Conservation (phyloP, 495 filamentous ascomycete species). For the Penicillium lividum region DNA sequence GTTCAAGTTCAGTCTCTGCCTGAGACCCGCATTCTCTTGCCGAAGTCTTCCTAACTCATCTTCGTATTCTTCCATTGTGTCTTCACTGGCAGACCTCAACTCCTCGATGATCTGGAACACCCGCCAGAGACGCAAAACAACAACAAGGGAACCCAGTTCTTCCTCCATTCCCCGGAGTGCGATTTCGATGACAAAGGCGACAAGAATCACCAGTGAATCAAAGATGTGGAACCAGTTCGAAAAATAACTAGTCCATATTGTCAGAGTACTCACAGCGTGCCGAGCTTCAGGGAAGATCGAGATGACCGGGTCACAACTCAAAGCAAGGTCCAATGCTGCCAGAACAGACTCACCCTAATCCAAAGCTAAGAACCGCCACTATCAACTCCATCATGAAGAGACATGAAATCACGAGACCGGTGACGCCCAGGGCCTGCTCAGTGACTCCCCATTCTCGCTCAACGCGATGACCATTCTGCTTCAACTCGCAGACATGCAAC, state of each 20-base stretch:
- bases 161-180: slow-evolving; percentile 56
- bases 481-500: slow-evolving; percentile 59
- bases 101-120: slow-evolving; percentile 70
- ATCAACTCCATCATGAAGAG: slow-evolving; percentile 63
- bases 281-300: neutral
- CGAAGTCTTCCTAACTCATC: slow-evolving; percentile 44
- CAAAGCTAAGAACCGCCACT: slow-evolving; percentile 58
- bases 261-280: slow-evolving; percentile 1
- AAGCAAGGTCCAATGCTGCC: neutral
- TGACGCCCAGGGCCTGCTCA: slow-evolving; percentile 40
- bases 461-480: slow-evolving; percentile 16
- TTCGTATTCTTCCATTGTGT: slow-evolving; percentile 51
- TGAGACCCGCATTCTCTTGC: slow-evolving; percentile 47
- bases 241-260: slow-evolving; percentile 53
- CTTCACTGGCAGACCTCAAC: slow-evolving; percentile 57
- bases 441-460: slow-evolving; percentile 29
- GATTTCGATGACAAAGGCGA: slow-evolving; percentile 60
- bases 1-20: slow-evolving; percentile 30
- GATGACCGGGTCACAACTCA: neutral
- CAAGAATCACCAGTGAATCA: slow-evolving; percentile 62
- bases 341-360: slow-evolving; percentile 46
- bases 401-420: slow-evolving; percentile 55
- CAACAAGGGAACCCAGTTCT: slow-evolving; percentile 62
- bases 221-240: slow-evolving; percentile 61
- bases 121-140: slow-evolving; percentile 66